A percentile compares a stretch with the other conserved stretches of the same genome.
Conservation (phyloP, 345 rosid genomes). For the Salix caprea region DNA sequence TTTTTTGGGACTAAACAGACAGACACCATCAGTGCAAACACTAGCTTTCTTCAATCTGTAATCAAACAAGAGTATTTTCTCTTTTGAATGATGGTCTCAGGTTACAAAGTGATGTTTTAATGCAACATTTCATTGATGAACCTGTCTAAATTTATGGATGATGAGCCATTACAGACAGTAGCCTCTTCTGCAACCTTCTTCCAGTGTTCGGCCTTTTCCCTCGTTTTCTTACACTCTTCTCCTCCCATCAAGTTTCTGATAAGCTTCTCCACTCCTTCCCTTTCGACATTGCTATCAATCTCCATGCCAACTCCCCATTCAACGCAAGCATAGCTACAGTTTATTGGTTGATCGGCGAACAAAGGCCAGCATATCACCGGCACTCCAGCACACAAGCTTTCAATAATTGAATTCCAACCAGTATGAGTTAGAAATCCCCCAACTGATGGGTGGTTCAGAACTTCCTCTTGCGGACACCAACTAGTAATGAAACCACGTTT, state of each 20-base stretch:
- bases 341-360: neutral
- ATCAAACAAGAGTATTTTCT: no score
- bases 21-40: no score
- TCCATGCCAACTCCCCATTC: conserved; percentile 9
- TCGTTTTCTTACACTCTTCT: neutral
- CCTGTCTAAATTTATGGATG: neutral
- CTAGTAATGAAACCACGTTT: neutral
- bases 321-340: neutral
- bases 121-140: neutral
- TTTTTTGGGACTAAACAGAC: no score
- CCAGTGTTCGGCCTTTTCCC: neutral
- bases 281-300: neutral
- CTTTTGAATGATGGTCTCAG: no score
- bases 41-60: no score
- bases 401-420: neutral
- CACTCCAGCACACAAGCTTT: neutral
- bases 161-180: neutral
- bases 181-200: neutral
- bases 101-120: no score
- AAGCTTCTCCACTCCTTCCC: neutral
- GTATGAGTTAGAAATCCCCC: neutral
- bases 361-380: conserved; percentile 1
- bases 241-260: neutral
- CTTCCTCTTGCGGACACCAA: conserved; percentile 7
- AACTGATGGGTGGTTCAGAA: neutral